Evolutionary conservation across 176 grass and related monocot species (phyloP).

Genomic region (Juncus inflexus): DNA sequence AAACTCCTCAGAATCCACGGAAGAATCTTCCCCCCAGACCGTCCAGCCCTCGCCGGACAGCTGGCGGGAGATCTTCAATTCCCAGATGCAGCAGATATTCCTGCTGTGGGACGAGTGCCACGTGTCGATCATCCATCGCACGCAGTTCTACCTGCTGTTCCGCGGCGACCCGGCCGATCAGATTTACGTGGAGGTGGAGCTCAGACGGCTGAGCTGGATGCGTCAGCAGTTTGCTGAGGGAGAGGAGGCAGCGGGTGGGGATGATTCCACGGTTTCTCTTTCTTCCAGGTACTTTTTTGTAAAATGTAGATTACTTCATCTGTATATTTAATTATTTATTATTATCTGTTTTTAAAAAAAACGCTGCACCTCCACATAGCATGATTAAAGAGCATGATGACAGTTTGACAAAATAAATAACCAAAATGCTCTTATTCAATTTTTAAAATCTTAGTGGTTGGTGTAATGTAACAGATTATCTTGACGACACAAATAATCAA

Average conservation of each 20-base stretch:
- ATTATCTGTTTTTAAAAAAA: too few species aligned
- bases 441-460: too few species aligned
- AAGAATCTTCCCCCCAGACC: not conserved
- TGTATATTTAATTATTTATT: too few species aligned
- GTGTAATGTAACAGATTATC: too few species aligned
- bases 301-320: not conserved
- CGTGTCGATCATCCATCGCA: conserved; percentile 87
- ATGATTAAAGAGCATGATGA: too few species aligned
- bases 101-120: conserved; percentile 77
- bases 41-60: conserved; percentile 47
- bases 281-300: conserved; percentile 52
- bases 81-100: conserved; percentile 91
- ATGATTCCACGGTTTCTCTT: conserved; percentile 58
- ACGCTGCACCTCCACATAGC: too few species aligned
- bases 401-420: too few species aligned
- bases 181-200: conserved; percentile 94
- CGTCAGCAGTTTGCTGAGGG: conserved; percentile 80
- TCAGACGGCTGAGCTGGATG: conserved; percentile 69
- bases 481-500: too few species aligned
- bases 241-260: conserved; percentile 66
- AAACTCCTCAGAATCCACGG: too few species aligned
- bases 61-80: conserved; percentile 59
- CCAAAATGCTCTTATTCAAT: too few species aligned
- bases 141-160: conserved; percentile 89
- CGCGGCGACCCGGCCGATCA: conserved; percentile 78